These are phyloP conservation scores for Lobulomyces angularis DNA, from an alignment of 192 early-diverging fungal species.

Conservation along the genomic window DNA sequence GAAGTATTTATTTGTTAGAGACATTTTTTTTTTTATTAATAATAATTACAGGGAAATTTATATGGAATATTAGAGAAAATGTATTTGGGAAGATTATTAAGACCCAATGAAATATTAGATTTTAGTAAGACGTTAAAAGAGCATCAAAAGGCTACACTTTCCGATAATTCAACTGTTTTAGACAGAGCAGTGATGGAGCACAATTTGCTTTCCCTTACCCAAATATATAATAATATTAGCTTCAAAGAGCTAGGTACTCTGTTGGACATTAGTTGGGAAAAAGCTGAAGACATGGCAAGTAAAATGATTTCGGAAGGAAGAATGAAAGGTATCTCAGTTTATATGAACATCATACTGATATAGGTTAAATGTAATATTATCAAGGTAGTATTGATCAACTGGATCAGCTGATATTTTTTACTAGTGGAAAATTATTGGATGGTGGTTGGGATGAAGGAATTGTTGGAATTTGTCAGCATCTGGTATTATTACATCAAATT, in stretches of 20 bases:
- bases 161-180: conserved; percentile 65
- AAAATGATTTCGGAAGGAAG: conserved; percentile 85
- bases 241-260: conserved; percentile 74
- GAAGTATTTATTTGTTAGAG: too few species aligned
- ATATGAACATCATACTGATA: too few species aligned
- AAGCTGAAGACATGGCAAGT: conserved; percentile 74
- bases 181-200: conserved; percentile 92
- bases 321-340: too few species aligned
- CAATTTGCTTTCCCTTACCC: conserved; percentile 75
- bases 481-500: conserved; percentile 14
- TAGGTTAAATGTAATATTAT: too few species aligned
- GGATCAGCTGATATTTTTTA: conserved; percentile 69
- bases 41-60: conserved; percentile 14
- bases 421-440: conserved; percentile 4
- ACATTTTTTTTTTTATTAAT: too few species aligned
- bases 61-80: conserved; percentile 81
- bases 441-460: conserved; percentile 34
- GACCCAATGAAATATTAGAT: conserved; percentile 62
- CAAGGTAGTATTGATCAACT: conserved; percentile 89
- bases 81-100: conserved; percentile 79
- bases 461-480: conserved; percentile 34
- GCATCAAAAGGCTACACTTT: conserved; percentile 65
- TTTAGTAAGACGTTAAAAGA: conserved; percentile 59
- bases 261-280: conserved; percentile 60
- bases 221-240: conserved; percentile 83